phyloP scores from a whole-genome alignment of 1,284 basidiomycete species.

The Cryptococcus wingfieldii region DNA sequence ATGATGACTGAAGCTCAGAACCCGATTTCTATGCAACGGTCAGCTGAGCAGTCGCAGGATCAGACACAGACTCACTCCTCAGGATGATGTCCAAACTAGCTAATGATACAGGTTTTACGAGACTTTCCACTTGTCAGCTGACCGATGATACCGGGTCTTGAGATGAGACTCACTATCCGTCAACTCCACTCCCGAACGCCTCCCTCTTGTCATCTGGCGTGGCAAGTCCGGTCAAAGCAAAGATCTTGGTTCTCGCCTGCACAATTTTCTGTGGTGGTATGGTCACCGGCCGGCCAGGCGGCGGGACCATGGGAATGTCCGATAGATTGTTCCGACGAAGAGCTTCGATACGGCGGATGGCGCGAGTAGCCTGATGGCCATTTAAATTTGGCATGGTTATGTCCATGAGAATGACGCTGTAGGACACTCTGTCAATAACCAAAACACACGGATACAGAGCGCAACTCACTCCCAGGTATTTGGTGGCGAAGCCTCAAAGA shows the following conservation, averaged over 20 bases:
- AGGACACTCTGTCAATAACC: not conserved
- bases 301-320: slow-evolving; percentile 23
- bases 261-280: slow-evolving; percentile 24
- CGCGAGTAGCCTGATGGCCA: slow-evolving; percentile 75
- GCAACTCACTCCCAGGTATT: slow-evolving; percentile 58
- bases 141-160: not conserved
- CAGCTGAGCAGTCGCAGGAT: not conserved
- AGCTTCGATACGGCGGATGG: slow-evolving; percentile 75
- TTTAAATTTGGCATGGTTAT: slow-evolving; percentile 90
- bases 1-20: slow-evolving; percentile 3
- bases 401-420: slow-evolving; percentile 77
- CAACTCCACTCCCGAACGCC: slow-evolving; percentile 87
- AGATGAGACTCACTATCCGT: slow-evolving; percentile 71
- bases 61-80: slow-evolving; percentile 50
- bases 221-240: slow-evolving; percentile 89
- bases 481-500: slow-evolving; percentile 64
- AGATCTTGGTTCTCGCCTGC: slow-evolving; percentile 57
- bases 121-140: slow-evolving; percentile 51
- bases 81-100: slow-evolving; percentile 83
- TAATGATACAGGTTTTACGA: slow-evolving; percentile 88
- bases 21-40: slow-evolving; percentile 14
- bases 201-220: slow-evolving; percentile 84
- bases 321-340: slow-evolving; percentile 41
- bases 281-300: slow-evolving; percentile 14
- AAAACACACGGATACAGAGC: not conserved